Evolutionary conservation across 2,329 filamentous ascomycete genomes (phyloP).

Genomic region (Talaromyces verruculosus): DNA sequence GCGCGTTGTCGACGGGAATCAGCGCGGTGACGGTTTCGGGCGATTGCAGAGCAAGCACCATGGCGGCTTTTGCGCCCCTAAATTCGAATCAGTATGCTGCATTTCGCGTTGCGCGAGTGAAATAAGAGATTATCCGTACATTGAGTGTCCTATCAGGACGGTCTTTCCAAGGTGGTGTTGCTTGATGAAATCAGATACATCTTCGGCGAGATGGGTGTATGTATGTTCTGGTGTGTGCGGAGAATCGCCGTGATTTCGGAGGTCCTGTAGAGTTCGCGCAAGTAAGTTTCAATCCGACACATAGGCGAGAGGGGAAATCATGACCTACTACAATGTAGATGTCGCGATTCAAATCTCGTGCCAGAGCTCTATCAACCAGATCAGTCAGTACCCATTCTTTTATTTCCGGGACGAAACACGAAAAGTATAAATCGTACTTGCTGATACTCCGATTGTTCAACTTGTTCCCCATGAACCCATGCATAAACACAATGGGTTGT

Average conservation of each 20-base stretch:
- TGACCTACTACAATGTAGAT: conserved; percentile 74
- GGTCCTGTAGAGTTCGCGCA: conserved; percentile 58
- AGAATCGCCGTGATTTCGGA: conserved; percentile 90
- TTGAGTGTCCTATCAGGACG: conserved; percentile 88
- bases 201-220: conserved; percentile 78
- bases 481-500: conserved; percentile 78
- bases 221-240: conserved; percentile 75
- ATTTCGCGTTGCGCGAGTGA: neutral
- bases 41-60: conserved; percentile 74
- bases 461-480: conserved; percentile 92
- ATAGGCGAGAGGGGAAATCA: neutral
- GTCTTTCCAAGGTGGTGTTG: conserved; percentile 67
- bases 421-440: conserved; percentile 65
- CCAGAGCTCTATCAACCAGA: conserved; percentile 62
- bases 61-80: conserved; percentile 91
- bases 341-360: conserved; percentile 74
- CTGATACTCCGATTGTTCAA: conserved; percentile 92
- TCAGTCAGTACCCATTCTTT: neutral
- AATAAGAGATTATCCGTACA: conserved; percentile 55
- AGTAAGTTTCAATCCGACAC: neutral
- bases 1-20: conserved; percentile 88
- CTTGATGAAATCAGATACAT: conserved; percentile 75
- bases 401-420: neutral
- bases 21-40: conserved; percentile 68
- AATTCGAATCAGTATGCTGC: conserved; percentile 15